Evolutionary conservation across 2,329 filamentous ascomycete species (phyloP).

Genomic region (Verticillium longisporum): DNA sequence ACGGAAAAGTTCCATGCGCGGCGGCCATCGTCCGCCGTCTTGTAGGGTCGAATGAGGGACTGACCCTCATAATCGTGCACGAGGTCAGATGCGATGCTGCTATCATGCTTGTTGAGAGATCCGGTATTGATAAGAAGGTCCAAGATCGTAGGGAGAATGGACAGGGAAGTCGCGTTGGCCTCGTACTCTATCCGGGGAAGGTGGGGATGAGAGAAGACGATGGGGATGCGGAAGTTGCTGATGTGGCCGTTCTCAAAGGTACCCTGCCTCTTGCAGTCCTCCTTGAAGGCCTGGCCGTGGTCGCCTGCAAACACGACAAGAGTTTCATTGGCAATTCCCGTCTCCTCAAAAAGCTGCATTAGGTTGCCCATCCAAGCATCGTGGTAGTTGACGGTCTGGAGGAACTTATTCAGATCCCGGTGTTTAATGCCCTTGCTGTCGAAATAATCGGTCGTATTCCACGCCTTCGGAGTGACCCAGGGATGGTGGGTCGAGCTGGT

Average conservation of each 20-base stretch:
- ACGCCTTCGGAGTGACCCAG: constrained; percentile 27
- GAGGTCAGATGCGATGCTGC: constrained; percentile 26
- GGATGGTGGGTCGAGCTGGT: constrained; percentile 34
- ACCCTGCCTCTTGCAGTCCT: constrained; percentile 27
- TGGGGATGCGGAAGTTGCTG: constrained; percentile 33
- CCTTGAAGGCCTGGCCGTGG: constrained; percentile 32
- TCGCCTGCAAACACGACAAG: constrained; percentile 39
- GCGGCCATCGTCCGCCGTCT: constrained; percentile 22
- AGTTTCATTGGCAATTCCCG: constrained; percentile 34
- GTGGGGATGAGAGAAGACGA: constrained; percentile 34
- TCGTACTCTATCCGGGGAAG: constrained; percentile 31
- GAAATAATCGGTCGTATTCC: constrained; percentile 22
- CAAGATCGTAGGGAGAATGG: constrained; percentile 36
- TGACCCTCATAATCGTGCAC: constrained; percentile 38
- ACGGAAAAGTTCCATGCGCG: constrained; percentile 45
- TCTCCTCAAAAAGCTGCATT: constrained; percentile 31
- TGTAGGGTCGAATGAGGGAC: constrained; percentile 34
- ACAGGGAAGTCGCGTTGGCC: constrained; percentile 30
- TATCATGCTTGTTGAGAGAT: constrained; percentile 25
- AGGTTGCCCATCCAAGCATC: constrained; percentile 30
- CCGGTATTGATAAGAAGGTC: constrained; percentile 32
- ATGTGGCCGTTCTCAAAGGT: constrained; percentile 36
- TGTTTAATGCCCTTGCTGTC: constrained; percentile 8
- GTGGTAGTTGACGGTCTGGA: constrained; percentile 31
- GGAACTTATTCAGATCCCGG: constrained; percentile 27